phyloP scores from a whole-genome alignment of 2,329 filamentous ascomycete species.

The Fusarium liriodendri region DNA sequence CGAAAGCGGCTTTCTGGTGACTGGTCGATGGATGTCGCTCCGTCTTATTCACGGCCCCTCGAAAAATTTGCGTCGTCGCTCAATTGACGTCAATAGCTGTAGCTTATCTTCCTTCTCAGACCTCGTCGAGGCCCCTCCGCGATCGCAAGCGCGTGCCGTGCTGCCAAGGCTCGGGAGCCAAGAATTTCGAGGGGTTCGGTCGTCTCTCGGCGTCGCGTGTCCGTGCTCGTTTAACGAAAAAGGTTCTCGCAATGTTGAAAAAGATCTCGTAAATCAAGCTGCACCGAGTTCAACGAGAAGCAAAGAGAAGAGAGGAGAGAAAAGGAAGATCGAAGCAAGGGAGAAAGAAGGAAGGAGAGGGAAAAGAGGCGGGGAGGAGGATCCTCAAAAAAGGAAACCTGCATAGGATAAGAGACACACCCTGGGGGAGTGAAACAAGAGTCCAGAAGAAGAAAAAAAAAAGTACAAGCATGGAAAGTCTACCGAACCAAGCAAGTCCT shows the following conservation, averaged over 20 bases:
- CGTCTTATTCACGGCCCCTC: neutral
- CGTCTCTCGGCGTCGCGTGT: conserved; percentile 16
- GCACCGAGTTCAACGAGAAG: neutral
- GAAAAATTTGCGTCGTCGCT: neutral
- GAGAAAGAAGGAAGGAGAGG: neutral
- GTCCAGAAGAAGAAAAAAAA: conserved; percentile 6
- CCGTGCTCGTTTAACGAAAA: conserved; percentile 16
- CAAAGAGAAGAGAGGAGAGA: neutral
- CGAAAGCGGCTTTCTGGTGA: conserved; percentile 7
- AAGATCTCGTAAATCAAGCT: neutral
- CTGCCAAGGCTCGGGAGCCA: conserved; percentile 42
- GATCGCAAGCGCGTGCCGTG: conserved; percentile 33
- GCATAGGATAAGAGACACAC: conserved; percentile 9
- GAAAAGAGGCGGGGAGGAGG: conserved; percentile 28
- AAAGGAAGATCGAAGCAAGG: neutral
- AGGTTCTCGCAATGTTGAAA: neutral
- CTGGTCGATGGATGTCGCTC: neutral
- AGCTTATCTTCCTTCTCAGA: no score
- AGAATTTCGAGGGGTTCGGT: conserved; percentile 14
- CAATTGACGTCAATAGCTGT: neutral
- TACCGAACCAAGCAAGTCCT: conserved; percentile 8
- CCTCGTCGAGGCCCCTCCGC: conserved; percentile 19
- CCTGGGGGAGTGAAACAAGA: conserved; percentile 16
- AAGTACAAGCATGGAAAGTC: neutral
- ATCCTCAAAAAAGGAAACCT: conserved; percentile 31